Conservation (phyloP, 257 asterid species). For the Coffea eugenioides region DNA sequence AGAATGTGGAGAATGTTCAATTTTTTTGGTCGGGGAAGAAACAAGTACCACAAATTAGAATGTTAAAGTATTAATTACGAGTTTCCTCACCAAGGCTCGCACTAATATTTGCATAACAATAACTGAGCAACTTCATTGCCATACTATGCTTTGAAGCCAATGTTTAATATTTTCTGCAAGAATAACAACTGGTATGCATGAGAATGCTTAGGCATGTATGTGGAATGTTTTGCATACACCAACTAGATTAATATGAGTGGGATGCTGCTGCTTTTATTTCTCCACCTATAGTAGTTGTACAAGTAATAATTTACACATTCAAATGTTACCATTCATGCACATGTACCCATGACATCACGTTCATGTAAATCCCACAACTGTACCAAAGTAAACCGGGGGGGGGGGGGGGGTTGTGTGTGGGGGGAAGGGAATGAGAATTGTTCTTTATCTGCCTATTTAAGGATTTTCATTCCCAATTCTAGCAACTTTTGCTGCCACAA, state of each 20-base stretch:
- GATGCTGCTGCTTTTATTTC: slow-evolving; percentile 10
- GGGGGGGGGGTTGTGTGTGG: slow-evolving; percentile 6
- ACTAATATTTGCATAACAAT: neutral
- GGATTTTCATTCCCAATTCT: slow-evolving; percentile 76
- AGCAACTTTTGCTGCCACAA: slow-evolving; percentile 55
- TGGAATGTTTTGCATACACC: slow-evolving; percentile 12
- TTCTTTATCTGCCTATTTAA: slow-evolving; percentile 53
- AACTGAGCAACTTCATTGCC: neutral
- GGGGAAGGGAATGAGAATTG: slow-evolving; percentile 41
- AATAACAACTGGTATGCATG: neutral
- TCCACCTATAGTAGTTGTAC: neutral
- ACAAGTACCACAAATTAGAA: neutral
- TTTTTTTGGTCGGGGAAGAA: neutral
- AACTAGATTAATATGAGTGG: neutral
- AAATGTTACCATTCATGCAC: neutral
- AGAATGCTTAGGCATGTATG: slow-evolving; percentile 5
- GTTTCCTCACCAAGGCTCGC: neutral
- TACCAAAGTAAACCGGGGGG: slow-evolving; percentile 8
- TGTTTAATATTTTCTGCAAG: neutral
- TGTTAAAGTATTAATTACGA: neutral
- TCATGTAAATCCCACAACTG: slow-evolving; percentile 19
- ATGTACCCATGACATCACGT: slow-evolving; percentile 1
- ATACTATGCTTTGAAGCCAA: neutral
- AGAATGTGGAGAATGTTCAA: neutral
- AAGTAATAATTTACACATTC: neutral